Conservation (phyloP, 441 rosid genomes). For the Syzygium malaccense region DNA sequence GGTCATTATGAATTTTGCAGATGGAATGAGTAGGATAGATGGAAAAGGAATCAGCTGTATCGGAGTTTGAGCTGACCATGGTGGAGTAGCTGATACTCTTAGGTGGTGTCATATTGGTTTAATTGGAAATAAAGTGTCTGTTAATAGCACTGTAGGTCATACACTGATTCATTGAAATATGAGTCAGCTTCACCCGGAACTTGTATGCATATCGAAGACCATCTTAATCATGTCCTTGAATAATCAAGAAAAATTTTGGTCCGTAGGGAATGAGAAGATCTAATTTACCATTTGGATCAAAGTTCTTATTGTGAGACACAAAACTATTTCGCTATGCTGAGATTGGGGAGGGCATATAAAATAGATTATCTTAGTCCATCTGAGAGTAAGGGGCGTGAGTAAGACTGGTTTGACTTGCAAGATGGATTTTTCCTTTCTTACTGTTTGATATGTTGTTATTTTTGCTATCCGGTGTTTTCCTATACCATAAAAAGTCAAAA, state of each 20-base stretch:
- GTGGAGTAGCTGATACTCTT: not conserved
- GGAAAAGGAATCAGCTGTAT: not conserved
- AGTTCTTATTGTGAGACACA: not conserved
- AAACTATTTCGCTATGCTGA: not conserved
- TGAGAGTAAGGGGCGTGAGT: not conserved
- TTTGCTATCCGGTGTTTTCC: not conserved
- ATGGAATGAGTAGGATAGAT: not conserved
- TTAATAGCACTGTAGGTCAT: not conserved
- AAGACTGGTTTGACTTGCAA: not conserved
- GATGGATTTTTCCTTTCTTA: not conserved
- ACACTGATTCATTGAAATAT: not conserved
- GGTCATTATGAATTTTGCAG: not conserved
- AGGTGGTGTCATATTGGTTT: not conserved
- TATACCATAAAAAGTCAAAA: not conserved
- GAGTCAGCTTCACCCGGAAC: not conserved
- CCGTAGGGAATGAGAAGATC: not conserved
- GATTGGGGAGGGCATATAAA: not conserved
- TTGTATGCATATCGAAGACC: not conserved
- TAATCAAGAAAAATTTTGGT: not conserved
- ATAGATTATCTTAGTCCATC: not conserved
- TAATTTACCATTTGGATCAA: not conserved
- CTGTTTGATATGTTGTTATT: not conserved
- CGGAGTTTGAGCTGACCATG: not conserved
- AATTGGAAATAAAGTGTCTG: not conserved
- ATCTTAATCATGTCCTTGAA: not conserved